Base-by-base conservation (phyloP, 2,329 filamentous ascomycete species). In the Fusarium xylarioides region DNA sequence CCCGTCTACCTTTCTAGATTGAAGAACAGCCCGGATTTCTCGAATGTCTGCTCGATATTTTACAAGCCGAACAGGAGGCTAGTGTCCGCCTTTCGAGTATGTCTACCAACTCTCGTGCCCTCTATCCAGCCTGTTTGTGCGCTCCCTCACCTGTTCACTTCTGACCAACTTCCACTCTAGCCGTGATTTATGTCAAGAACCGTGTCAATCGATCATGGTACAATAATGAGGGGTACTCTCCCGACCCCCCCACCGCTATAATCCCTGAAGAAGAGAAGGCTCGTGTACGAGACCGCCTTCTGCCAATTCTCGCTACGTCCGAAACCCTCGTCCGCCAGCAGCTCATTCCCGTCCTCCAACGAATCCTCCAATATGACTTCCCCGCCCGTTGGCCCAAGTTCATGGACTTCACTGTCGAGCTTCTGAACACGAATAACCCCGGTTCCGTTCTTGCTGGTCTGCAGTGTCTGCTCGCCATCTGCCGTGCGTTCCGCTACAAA, bases 131-230 rank as follows among this genome's bases (percentile, higher is more conserved):
- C 49, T 74, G 76, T 70, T 68, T 77, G 38, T 70, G 40, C 46
- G 71, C 70, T 73, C 77, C 78, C 79, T 75, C 50, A 42, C 47
- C 50, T 52, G 38, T 59, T 46, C 55, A 66, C 52, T 40, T 43
- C 69, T 63, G 53, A 75, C 75, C 63, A 75, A 70, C 12, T 46
- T 26, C 12, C 50, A 58, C 64, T 53, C 60, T 83, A 98, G 95
- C 95, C 80, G 95, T 95, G 80, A 94, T 99, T 78, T 99, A 98
- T 85, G 91, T 98, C 82, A 99, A 99, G 86, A 98, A 99, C 85
- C 93, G 95, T 81, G 93, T 98, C 82, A 95, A 93, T 82, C 93
- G 95, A 81, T 95, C 94, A 78, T 99, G 96, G 96, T 89, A 92
- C 63, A 91, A 90, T 71, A 87, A 88, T 79, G 93, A 97, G 74